Base-by-base conservation (phyloP, 768 basidiomycete genomes). In the Ramaria sp. region DNA sequence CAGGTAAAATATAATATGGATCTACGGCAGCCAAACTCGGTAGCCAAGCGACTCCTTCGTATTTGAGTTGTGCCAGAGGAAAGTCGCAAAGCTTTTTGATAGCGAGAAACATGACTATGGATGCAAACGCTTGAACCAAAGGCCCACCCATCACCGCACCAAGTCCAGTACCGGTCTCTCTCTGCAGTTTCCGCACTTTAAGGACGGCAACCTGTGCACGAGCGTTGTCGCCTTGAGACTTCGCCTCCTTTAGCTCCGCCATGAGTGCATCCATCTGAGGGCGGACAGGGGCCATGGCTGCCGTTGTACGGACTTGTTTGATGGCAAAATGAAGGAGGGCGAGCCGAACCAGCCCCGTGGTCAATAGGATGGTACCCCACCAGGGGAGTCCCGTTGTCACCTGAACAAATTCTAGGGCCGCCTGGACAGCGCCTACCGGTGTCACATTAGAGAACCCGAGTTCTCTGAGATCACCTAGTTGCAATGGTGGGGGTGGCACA, bases 91-190 rank as follows among this genome's bases (percentile, higher is more conserved):
- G 76, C 45, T 70, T 71, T 67, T 80, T 81, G 53, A 95, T 65
- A 16, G 79, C 89, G 60, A 91, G 83, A 76, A 98, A 98, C 70
- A 89, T 69, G 13, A 83, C 82, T 30, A 96, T 68, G 44, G 85
- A 83, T 41, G 91, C 72, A 1, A 88, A 81, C 20, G 91, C 64
- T 66, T 95, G 92, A 0, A 84, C 61, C 52, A 92, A 56, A 7
- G 79, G 78, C 52, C 74, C 70, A 15, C 79, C 49, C n/a, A 85
- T 58, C 58, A 81, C 70, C 38, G 73, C 71, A 13, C 70, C 58
- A 55, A 86, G 74, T 60, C 74, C 79, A 45, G 89, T 81, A 24
- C 83, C 81, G 7, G 86, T 77, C 52, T 82, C 75, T 56, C 73
- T 66, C 64, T 86, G 81, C 32, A 92, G 67, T 42, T 71, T 61